phyloP scores from a whole-genome alignment of 2,329 filamentous ascomycete genomes.

The Rhynchosporium secalis region DNA sequence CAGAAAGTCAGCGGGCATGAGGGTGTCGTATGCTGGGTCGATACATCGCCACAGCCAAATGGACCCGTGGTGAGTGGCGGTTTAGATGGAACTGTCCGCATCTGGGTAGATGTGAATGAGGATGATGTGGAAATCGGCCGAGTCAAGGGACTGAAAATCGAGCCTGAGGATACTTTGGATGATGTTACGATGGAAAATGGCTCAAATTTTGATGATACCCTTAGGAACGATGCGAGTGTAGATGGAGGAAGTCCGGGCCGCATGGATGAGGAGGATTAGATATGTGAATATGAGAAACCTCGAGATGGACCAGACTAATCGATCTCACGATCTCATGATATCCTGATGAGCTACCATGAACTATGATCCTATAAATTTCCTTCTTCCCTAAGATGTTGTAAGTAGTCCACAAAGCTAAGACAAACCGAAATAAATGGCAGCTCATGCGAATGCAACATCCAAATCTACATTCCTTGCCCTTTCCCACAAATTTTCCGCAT shows the following conservation, averaged over 20 bases:
- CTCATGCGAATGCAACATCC: too few relatives aligned
- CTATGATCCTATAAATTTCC: not conserved
- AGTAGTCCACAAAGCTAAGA: too few relatives aligned
- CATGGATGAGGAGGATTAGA: conserved; percentile 25
- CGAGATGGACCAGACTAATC: not conserved
- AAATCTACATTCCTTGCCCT: not conserved
- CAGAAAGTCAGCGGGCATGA: conserved; percentile 61
- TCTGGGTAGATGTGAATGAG: conserved; percentile 54
- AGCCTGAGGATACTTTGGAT: conserved; percentile 20
- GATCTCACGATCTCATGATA: not conserved
- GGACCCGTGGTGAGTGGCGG: conserved; percentile 60
- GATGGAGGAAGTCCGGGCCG: conserved; percentile 18
- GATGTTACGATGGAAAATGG: conserved; percentile 27
- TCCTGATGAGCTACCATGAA: not conserved
- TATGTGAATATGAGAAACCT: not conserved
- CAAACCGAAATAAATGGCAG: too few relatives aligned
- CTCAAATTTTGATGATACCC: conserved; percentile 33
- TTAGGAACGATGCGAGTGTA: conserved; percentile 25
- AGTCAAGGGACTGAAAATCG: conserved; percentile 25
- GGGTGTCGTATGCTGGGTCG: conserved; percentile 66
- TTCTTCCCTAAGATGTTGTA: too few relatives aligned
- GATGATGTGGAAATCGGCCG: conserved; percentile 26
- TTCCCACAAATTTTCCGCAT: not conserved
- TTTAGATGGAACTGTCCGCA: conserved; percentile 59
- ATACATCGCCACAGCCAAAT: conserved; percentile 55